A percentile compares a stretch with the other conserved stretches of the same genome.
Conservation (phyloP, 352 stramenopile genomes). For the Pilasporangium apinafurcum region DNA sequence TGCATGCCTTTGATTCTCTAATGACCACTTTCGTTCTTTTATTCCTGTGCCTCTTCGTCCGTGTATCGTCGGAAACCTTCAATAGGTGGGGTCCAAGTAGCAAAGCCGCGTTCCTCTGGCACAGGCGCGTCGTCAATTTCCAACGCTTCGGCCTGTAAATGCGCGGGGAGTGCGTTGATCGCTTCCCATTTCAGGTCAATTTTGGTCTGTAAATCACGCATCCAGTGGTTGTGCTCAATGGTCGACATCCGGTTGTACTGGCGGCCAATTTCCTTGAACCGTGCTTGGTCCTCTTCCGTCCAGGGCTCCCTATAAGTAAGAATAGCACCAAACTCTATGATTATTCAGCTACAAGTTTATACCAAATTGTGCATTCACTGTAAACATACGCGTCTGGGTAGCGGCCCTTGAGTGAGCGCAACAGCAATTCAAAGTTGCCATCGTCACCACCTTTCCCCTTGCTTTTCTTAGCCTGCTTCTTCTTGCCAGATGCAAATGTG, state of each 20-base stretch:
- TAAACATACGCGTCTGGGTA: constrained; percentile 63
- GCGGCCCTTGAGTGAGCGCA: constrained; percentile 71
- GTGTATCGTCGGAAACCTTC: constrained; percentile 82
- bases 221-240: constrained; percentile 84
- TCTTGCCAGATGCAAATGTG: constrained; percentile 7
- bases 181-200: constrained; percentile 89
- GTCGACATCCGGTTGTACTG: constrained; percentile 76
- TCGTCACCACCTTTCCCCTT: constrained; percentile 21
- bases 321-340: constrained; percentile 1
- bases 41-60: constrained; percentile 42
- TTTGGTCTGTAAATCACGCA: constrained; percentile 88
- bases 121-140: constrained; percentile 55
- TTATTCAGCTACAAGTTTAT: no score
- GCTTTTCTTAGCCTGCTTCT: constrained; percentile 7
- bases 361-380: no score
- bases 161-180: constrained; percentile 78
- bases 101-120: constrained; percentile 64
- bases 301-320: constrained; percentile 47
- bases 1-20: constrained; percentile 17
- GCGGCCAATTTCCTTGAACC: constrained; percentile 73
- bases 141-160: constrained; percentile 76
- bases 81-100: constrained; percentile 85
- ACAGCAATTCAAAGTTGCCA: constrained; percentile 81
- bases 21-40: not conserved
- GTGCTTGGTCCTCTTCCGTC: constrained; percentile 72